Evolutionary conservation across 208 protist genomes (phyloP).

Genomic region (Angomonas desouzai): DNA sequence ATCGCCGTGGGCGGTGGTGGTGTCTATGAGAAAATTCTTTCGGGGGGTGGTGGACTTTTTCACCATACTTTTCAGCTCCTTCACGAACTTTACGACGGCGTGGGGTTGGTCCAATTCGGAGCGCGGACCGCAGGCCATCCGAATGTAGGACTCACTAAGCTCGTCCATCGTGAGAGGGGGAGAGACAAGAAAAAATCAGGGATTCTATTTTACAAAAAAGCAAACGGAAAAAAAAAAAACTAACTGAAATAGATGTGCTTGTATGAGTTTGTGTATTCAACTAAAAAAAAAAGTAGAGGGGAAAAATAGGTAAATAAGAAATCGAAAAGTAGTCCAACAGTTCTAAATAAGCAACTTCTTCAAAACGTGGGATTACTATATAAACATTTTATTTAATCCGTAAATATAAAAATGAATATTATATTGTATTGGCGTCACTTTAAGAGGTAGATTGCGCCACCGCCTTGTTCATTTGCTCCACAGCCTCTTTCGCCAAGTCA

Average conservation of each 20-base stretch:
- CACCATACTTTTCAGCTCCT: conserved; percentile 62
- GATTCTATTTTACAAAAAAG: neutral
- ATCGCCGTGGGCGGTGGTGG: conserved; percentile 85
- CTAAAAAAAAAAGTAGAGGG: conserved; percentile 11
- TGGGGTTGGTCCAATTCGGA: conserved; percentile 63
- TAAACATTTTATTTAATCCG: conserved; percentile 6
- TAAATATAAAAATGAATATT: neutral
- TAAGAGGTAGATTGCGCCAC: conserved; percentile 39
- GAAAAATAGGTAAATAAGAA: neutral
- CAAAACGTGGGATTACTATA: too few relatives aligned
- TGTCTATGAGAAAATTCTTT: conserved; percentile 87
- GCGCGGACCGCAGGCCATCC: conserved; percentile 60
- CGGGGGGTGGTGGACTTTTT: conserved; percentile 64
- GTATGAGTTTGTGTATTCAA: neutral
- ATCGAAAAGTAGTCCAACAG: neutral
- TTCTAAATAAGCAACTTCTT: too few relatives aligned
- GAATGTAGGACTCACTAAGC: conserved; percentile 69
- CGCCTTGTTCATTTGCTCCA: conserved; percentile 59
- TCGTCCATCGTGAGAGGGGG: conserved; percentile 57
- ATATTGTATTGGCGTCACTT: neutral
- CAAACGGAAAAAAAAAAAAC: conserved; percentile 20
- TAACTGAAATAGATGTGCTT: conserved; percentile 13
- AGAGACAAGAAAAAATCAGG: conserved; percentile 15
- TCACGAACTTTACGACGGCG: conserved; percentile 66
- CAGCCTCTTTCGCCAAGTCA: conserved; percentile 55